Percentiles rank a stretch among this genome's conserved stretches.
phyloP scores from a whole-genome alignment of 768 basidiomycete species.

The Rhizopogon vinicolor region DNA sequence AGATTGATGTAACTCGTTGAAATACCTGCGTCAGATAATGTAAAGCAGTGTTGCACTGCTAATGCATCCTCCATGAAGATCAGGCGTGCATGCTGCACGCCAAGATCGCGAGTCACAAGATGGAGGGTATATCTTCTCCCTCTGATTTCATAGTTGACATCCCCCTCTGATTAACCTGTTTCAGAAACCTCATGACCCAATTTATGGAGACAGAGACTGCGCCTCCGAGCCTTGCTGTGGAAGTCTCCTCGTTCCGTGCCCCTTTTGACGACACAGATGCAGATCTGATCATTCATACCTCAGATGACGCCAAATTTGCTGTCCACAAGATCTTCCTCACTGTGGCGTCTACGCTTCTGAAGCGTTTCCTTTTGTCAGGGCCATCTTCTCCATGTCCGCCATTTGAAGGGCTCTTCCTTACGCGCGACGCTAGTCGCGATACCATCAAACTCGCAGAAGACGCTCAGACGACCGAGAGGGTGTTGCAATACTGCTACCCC shows the following conservation, averaged over 20 bases:
- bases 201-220: constrained; percentile 13
- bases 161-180: background rate
- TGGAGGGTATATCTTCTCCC: background rate
- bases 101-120: background rate
- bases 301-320: constrained; percentile 38
- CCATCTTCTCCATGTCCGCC: constrained; percentile 24
- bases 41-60: background rate
- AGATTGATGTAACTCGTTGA: background rate
- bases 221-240: constrained; percentile 18
- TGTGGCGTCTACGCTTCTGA: constrained; percentile 38
- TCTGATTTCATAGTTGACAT: background rate
- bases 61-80: background rate
- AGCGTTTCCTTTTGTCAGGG: constrained; percentile 21
- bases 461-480: constrained; percentile 22
- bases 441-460: constrained; percentile 30
- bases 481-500: constrained; percentile 35
- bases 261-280: constrained; percentile 36
- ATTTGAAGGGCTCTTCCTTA: constrained; percentile 19
- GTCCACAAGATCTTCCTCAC: constrained; percentile 38
- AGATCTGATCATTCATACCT: constrained; percentile 38
- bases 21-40: background rate
- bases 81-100: background rate
- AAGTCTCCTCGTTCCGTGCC: constrained; percentile 22
- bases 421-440: constrained; percentile 18
- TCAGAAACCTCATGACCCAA: constrained; percentile 21